These are phyloP conservation scores for Boletus reticulatus DNA, from an alignment of 768 basidiomycete species.

Conservation along the genomic window DNA sequence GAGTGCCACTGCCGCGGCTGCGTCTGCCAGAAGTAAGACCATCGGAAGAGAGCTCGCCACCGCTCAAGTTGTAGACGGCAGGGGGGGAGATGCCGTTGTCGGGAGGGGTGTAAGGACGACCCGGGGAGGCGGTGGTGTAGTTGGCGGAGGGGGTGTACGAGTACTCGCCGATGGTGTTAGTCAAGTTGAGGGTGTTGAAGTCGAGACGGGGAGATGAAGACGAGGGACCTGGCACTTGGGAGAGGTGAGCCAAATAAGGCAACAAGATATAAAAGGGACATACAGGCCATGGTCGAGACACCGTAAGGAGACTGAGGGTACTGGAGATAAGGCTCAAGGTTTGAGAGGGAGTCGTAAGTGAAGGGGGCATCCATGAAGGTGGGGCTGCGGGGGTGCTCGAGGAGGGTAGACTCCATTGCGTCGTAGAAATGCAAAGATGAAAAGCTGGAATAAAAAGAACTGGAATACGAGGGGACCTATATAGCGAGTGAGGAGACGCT, in stretches of 20 bases:
- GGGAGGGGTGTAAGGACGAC: constrained; percentile 69
- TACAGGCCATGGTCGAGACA: constrained; percentile 59
- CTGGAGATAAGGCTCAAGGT: constrained; percentile 60
- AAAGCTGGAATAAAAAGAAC: constrained; percentile 32
- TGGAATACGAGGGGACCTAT: constrained; percentile 33
- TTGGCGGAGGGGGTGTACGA: constrained; percentile 53
- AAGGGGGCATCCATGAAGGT: constrained; percentile 50
- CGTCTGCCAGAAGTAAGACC: constrained; percentile 60
- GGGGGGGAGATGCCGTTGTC: constrained; percentile 69
- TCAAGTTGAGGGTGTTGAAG: constrained; percentile 60
- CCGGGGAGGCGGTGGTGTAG: constrained; percentile 50
- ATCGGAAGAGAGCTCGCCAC: constrained; percentile 74
- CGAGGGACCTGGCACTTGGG: constrained; percentile 50
- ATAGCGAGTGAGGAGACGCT: constrained; percentile 3
- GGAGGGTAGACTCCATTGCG: constrained; percentile 48
- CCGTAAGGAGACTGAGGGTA: constrained; percentile 66
- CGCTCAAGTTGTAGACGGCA: constrained; percentile 67
- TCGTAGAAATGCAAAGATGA: constrained; percentile 36
- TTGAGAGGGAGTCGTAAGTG: constrained; percentile 44
- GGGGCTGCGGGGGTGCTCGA: constrained; percentile 50
- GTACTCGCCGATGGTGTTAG: constrained; percentile 56
- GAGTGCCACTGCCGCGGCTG: constrained; percentile 69
- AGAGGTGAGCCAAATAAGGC: constrained; percentile 7
- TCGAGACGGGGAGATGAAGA: constrained; percentile 58
- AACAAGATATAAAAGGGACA: constrained; percentile 28